These are phyloP conservation scores for Cercospora brassicicola DNA, from an alignment of 2,329 filamentous ascomycete species.

Conservation along the genomic window DNA sequence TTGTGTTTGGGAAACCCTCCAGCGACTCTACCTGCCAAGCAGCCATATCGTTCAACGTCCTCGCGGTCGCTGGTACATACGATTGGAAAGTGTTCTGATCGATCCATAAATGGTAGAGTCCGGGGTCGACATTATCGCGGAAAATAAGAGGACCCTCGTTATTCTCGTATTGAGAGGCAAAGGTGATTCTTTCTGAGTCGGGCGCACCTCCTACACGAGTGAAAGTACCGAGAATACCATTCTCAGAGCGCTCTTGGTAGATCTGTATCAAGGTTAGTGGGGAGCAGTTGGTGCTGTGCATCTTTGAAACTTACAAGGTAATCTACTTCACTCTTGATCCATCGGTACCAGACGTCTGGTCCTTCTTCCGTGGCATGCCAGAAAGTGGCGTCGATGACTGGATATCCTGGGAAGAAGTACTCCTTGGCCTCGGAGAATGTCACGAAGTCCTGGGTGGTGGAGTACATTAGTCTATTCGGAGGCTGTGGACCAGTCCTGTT, in stretches of 20 bases:
- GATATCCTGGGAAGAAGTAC: constrained; percentile 22
- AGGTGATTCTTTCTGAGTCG: constrained; percentile 16
- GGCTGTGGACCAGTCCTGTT: constrained; percentile 19
- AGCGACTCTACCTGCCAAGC: constrained; percentile 21
- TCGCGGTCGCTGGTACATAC: constrained; percentile 24
- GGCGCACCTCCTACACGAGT: constrained; percentile 21
- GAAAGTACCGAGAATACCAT: constrained; percentile 22
- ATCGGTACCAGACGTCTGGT: constrained; percentile 24
- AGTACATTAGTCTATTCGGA: constrained; percentile 24
- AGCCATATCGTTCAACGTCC: constrained; percentile 23
- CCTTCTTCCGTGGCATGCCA: constrained; percentile 17
- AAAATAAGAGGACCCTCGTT: constrained; percentile 26
- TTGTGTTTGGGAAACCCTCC: constrained; percentile 21
- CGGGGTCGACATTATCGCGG: constrained; percentile 24
- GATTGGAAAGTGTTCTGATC: constrained; percentile 25
- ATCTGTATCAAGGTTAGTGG: constrained; percentile 8
- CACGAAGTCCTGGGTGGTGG: constrained; percentile 23
- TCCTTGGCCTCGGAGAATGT: constrained; percentile 23
- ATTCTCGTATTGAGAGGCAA: constrained; percentile 22
- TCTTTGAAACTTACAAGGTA: neutral
- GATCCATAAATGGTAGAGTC: constrained; percentile 25
- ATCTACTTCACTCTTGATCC: constrained; percentile 24
- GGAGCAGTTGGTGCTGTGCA: too few relatives aligned
- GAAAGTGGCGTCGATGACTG: constrained; percentile 27
- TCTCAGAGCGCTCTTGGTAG: constrained; percentile 23